Conservation (phyloP, 805 yeast species). For the Kockiozyma suomiensis region DNA sequence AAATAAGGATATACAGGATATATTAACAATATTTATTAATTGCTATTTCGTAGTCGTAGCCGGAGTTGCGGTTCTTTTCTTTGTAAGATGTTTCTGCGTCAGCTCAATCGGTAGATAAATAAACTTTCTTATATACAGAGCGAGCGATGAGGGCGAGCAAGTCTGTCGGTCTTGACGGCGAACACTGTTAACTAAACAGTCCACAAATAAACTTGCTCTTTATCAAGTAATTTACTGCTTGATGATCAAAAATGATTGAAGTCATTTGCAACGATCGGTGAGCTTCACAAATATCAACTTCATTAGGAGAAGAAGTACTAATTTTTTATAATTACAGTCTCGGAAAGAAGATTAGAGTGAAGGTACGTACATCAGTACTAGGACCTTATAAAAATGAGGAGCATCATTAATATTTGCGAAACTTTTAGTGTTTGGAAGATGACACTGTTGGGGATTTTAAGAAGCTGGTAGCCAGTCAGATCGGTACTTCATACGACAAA, state of each 20-base stretch:
- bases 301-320: neutral
- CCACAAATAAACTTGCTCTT: no score
- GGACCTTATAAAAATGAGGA: no score
- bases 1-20: neutral
- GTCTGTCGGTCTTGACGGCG: no score
- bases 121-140: neutral
- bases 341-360: slow-evolving; percentile 85
- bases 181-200: neutral
- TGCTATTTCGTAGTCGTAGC: no score
- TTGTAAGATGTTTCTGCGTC: no score
- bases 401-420: neutral
- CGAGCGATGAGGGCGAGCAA: neutral
- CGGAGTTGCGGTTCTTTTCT: no score
- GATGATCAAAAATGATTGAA: slow-evolving; percentile 65
- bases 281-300: slow-evolving; percentile 33
- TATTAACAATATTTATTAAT: neutral
- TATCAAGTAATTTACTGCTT: no score
- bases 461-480: slow-evolving; percentile 76
- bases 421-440: slow-evolving; percentile 62
- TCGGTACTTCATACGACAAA: slow-evolving; percentile 71
- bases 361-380: slow-evolving; percentile 42
- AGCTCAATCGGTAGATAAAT: no score
- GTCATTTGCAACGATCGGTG: slow-evolving; percentile 69
- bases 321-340: slow-evolving; percentile 49
- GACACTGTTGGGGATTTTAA: slow-evolving; percentile 92